phyloP scores from a whole-genome alignment of 495 filamentous ascomycete species.

The Aspergillus mulundensis region DNA sequence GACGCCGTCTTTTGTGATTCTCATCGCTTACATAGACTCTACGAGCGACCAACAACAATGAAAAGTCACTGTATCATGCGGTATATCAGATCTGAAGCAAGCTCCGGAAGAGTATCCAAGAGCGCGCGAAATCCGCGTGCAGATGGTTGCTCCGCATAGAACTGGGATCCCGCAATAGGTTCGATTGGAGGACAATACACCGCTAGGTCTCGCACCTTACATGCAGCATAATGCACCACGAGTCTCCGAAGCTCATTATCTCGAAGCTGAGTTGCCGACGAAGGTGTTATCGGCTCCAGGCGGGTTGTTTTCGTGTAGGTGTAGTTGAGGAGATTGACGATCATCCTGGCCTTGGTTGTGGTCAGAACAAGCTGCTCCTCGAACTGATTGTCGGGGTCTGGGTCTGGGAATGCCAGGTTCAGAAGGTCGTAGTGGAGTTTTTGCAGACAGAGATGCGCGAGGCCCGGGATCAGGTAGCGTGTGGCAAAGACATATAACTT shows the following conservation, averaged over 20 bases:
- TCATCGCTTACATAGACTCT: neutral
- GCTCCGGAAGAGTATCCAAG: slow-evolving; percentile 38
- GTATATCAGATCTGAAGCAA: slow-evolving; percentile 47
- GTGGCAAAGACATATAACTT: slow-evolving; percentile 48
- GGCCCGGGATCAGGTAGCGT: slow-evolving; percentile 40
- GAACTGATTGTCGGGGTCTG: slow-evolving; percentile 13
- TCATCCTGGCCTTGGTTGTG: slow-evolving; percentile 29
- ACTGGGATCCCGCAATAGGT: slow-evolving; percentile 23
- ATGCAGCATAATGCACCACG: slow-evolving; percentile 43
- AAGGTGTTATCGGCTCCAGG: slow-evolving; percentile 40
- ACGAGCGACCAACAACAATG: neutral
- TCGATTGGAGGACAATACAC: slow-evolving; percentile 33
- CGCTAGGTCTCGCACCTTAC: slow-evolving; percentile 41
- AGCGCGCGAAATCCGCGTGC: slow-evolving; percentile 33
- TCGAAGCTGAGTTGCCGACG: slow-evolving; percentile 42
- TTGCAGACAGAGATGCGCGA: slow-evolving; percentile 42
- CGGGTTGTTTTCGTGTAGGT: slow-evolving; percentile 41
- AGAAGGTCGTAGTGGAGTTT: slow-evolving; percentile 40
- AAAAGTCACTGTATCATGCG: slow-evolving; percentile 42
- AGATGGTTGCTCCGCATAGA: slow-evolving; percentile 20
- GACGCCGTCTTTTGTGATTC: neutral
- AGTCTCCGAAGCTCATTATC: slow-evolving; percentile 44
- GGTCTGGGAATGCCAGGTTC: slow-evolving; percentile 26
- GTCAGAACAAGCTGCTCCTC: slow-evolving; percentile 19
- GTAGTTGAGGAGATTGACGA: slow-evolving; percentile 41